Percentiles rank a stretch among this genome's conserved stretches.
phyloP scores from a whole-genome alignment of 2,329 filamentous ascomycete genomes.

The Anisogramma anomala region DNA sequence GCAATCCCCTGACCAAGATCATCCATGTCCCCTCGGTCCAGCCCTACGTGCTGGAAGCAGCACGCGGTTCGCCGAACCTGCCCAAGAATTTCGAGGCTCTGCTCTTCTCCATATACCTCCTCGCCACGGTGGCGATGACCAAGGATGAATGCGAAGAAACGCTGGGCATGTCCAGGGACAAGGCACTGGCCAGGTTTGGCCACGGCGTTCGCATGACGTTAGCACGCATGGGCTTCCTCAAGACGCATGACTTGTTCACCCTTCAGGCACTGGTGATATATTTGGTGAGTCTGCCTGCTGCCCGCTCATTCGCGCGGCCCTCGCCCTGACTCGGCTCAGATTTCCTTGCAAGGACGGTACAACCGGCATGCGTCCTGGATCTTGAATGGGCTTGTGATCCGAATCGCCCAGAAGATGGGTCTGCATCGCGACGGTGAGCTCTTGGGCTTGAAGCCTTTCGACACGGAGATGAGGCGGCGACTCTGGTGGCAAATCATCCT shows the following conservation, averaged over 20 bases:
- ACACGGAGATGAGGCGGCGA: slow-evolving; percentile 55
- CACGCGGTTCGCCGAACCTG: slow-evolving; percentile 41
- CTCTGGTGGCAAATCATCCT: slow-evolving; percentile 56
- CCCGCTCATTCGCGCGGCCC: background rate
- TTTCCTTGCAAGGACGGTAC: slow-evolving; percentile 45
- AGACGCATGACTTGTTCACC: slow-evolving; percentile 44
- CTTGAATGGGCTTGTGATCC: slow-evolving; percentile 47
- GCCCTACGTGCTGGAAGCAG: slow-evolving; percentile 51
- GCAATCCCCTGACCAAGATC: slow-evolving; percentile 62
- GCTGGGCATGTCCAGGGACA: slow-evolving; percentile 37
- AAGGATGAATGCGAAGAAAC: slow-evolving; percentile 43
- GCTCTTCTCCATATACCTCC: slow-evolving; percentile 54
- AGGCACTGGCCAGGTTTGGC: slow-evolving; percentile 40
- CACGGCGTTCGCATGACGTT: slow-evolving; percentile 39
- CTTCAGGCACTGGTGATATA: slow-evolving; percentile 50
- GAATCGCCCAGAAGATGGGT: slow-evolving; percentile 57
- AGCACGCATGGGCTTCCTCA: slow-evolving; percentile 44
- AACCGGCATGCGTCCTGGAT: slow-evolving; percentile 50
- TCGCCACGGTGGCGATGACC: slow-evolving; percentile 44
- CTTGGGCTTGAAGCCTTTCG: slow-evolving; percentile 47
- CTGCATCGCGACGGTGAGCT: slow-evolving; percentile 50
- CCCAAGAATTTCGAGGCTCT: slow-evolving; percentile 49
- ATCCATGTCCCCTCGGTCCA: slow-evolving; percentile 63
- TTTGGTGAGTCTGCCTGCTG: slow-evolving; percentile 36
- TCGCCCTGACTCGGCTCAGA: slow-evolving; percentile 24